Evolutionary conservation across 2,329 filamentous ascomycete genomes (phyloP).

Genomic region (Aspergillus fumigatus): DNA sequence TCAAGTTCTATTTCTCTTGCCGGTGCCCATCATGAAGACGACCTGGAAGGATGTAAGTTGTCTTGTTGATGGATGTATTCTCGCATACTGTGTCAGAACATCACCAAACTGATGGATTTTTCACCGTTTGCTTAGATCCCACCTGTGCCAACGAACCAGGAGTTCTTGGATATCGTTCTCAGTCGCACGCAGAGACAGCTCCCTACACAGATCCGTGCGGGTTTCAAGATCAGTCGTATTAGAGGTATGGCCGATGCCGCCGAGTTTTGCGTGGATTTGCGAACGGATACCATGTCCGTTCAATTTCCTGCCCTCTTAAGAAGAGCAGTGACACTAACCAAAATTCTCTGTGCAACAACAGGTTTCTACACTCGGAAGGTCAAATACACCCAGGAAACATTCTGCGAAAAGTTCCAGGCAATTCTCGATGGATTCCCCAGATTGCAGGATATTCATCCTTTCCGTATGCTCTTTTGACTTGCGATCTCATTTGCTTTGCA

Average conservation of each 20-base stretch:
- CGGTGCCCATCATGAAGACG: conserved; percentile 50
- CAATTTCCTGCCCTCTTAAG: neutral
- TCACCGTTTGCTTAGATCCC: conserved; percentile 55
- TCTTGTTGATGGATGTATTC: neutral
- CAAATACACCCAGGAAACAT: conserved; percentile 97
- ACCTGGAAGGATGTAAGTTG: conserved; percentile 53
- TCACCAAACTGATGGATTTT: conserved; percentile 30
- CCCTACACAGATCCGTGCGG: conserved; percentile 90
- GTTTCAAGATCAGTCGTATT: conserved; percentile 94
- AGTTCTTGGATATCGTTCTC: conserved; percentile 96
- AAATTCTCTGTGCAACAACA: conserved; percentile 29
- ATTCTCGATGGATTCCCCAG: conserved; percentile 93
- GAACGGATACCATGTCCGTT: neutral
- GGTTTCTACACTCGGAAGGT: conserved; percentile 96
- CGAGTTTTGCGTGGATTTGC: neutral
- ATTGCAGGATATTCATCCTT: conserved; percentile 90
- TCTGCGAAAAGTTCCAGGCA: conserved; percentile 83
- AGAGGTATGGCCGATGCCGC: conserved; percentile 44
- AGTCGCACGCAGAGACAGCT: conserved; percentile 88
- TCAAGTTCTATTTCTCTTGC: conserved; percentile 20
- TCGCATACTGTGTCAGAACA: neutral
- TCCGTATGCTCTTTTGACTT: conserved; percentile 56
- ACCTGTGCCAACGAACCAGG: conserved; percentile 84
- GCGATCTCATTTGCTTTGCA: conserved; percentile 7
- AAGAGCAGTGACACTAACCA: conserved; percentile 22